Base-by-base conservation (phyloP, 2,329 filamentous ascomycete species). In the Colletotrichum viniferum region DNA sequence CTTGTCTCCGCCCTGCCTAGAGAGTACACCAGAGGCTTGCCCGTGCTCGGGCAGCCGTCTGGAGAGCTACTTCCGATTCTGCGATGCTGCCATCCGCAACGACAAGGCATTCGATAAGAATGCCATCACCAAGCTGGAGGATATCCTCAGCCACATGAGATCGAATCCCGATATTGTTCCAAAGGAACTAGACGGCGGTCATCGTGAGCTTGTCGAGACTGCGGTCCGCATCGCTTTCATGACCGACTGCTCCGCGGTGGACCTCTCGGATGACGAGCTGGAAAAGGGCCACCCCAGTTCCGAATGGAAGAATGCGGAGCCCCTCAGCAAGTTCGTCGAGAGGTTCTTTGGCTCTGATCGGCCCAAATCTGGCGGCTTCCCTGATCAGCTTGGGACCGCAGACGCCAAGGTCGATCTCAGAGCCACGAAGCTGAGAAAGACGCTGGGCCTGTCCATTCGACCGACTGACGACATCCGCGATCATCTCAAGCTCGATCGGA, bases 391-490 rank as follows among this genome's bases (percentile, higher is more conserved):
- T n/a, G 56, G 58, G 6, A 24, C 21, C 48, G 38, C 34, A 26
- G 67, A 70, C 16, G 12, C 28, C 28, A 70, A 70, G 21, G 30
- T 56, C 4, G 67, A 74, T 16, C 55, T 75, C 14, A 77, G 58
- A 43, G 72, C 64, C 16, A 71, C 30, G 43, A 72, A 68, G 30
- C 48, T 76, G 24, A 60, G 26, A 14, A 73, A 71, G 55, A 55
- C n/a, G 7, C 62, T 73, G 16, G 66, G 74, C 7, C 6, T 77
- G 7, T 55, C 58, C 4, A 63, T 77, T 12, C 48, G 65, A 13
- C 43, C 65, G 5, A 77, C 74, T 16, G 30, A 73, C 28, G 74
- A 77, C 38, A 72, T 77, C 13, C 52, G 64, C n/a, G 69, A 77
- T 36, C 74, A 77, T 60, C 66, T 77, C 56, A 43, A 55, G 18